phyloP scores from a whole-genome alignment of 805 yeast species.

The Metschnikowia aberdeeniae region DNA sequence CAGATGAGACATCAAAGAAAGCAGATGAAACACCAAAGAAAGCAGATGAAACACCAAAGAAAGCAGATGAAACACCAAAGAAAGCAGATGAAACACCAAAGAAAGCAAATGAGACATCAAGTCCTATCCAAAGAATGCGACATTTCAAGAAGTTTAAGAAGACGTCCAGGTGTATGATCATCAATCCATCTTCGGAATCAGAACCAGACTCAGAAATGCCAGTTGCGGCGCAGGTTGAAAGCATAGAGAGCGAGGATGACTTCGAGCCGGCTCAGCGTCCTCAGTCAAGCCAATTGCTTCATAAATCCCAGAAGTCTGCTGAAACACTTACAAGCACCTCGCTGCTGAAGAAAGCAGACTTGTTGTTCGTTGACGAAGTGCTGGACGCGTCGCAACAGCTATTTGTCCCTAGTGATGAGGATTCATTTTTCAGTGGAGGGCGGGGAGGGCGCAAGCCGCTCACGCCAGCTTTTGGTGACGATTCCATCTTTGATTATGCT shows the following conservation, averaged over 20 bases:
- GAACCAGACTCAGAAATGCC: conserved; percentile 2
- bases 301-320: too few species aligned
- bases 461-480: too few species aligned
- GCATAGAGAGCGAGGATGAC: background rate
- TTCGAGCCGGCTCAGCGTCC: background rate
- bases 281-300: background rate
- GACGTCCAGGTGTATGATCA: conserved; percentile 7
- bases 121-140: background rate
- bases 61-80: too few species aligned
- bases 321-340: too few species aligned
- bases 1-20: too few species aligned
- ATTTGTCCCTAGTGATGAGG: background rate
- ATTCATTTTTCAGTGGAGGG: background rate
- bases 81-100: background rate
- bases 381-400: background rate
- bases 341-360: too few species aligned
- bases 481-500: too few species aligned
- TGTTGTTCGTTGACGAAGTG: background rate
- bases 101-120: background rate
- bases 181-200: conserved; percentile 20
- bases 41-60: too few species aligned
- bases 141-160: conserved; percentile 7
- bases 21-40: too few species aligned
- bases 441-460: too few species aligned
- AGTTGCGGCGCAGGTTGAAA: background rate